Evolutionary conservation across 2,329 filamentous ascomycete genomes (phyloP), one percentile per base, ranked within the genome.

Genomic region (Metarhizium sp.): DNA sequence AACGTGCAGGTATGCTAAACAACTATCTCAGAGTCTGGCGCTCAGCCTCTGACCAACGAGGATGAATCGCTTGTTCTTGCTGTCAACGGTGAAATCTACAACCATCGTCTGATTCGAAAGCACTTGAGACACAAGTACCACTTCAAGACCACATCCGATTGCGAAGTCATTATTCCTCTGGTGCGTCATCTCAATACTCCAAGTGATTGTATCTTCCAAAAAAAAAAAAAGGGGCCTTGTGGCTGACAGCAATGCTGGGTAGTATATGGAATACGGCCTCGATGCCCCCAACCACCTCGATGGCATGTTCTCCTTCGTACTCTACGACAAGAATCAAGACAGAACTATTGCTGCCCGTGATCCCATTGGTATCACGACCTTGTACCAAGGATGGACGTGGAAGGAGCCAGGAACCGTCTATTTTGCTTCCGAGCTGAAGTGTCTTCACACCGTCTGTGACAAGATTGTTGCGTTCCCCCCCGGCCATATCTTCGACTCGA

Each of bases 61-160:
- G 92, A 97, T 71, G 87, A 85, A 62, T 87, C 80, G 65, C 86
- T 99, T 66, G 86, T 92, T 61, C 84, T 99, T 59, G 92, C 94
- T 61, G 94, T 97, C 83, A 99, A 99, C 74, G 94, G 94, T 75
- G 94, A 99, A 73, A 99, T 99, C 71, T 99, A 99, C 82, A 99
- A 99, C 85, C 94, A 99, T 77, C 88, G 92, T 70, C 83, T 96
- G 67, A 80, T 99, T 67, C 87, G 94, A 70, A 97, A 96, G 77
- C 78, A 79, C 65, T 78, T 96, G 66, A 90, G 90, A 75, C 84
- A 78, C 58, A 82, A 85, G 42, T 96, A 96, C 75, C 86, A 92
- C 73, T 99, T 97, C 85, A 96, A 96, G 85, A 99, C 94, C 62
- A 88, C 94, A 69, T 97, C 92, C 42, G 94, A 99, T 70, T 99